Evolutionary conservation across 257 asterid genomes (phyloP).

Genomic region (Fraxinus americana): DNA sequence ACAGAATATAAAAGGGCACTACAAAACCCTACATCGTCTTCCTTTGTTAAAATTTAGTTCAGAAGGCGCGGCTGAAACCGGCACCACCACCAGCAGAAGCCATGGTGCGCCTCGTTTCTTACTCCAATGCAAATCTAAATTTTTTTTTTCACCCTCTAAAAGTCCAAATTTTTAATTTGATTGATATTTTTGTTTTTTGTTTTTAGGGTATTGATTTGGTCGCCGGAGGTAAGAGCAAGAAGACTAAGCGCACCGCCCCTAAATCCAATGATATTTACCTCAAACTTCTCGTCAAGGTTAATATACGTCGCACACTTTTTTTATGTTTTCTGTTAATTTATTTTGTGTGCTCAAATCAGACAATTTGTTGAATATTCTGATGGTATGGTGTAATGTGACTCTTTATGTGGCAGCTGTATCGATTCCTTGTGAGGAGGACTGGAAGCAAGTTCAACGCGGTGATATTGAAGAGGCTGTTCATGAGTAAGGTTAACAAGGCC

Average conservation of each 20-base stretch:
- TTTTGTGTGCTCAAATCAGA: background rate
- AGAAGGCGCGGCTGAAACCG: constrained; percentile 27
- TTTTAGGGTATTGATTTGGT: constrained; percentile 66
- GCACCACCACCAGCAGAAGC: constrained; percentile 22
- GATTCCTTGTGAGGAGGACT: background rate
- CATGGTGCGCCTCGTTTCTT: constrained; percentile 38
- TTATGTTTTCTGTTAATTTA: background rate
- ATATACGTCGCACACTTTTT: background rate
- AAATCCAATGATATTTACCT: constrained; percentile 60
- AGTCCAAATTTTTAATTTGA: background rate
- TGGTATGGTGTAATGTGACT: constrained; percentile 3
- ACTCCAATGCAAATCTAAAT: background rate
- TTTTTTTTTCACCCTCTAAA: background rate
- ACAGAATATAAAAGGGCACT: background rate
- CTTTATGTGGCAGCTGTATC: constrained; percentile 28
- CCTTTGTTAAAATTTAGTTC: background rate
- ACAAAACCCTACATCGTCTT: constrained; percentile 36
- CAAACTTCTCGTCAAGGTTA: constrained; percentile 67
- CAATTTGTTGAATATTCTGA: constrained; percentile 10
- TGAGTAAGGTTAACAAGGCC: background rate
- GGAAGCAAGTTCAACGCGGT: background rate
- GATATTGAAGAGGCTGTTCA: background rate
- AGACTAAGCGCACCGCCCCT: constrained; percentile 64
- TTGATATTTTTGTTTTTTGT: background rate
- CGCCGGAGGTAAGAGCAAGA: constrained; percentile 71